phyloP scores from a whole-genome alignment of 2,329 filamentous ascomycete species.

The Sclerotinia glacialis region DNA sequence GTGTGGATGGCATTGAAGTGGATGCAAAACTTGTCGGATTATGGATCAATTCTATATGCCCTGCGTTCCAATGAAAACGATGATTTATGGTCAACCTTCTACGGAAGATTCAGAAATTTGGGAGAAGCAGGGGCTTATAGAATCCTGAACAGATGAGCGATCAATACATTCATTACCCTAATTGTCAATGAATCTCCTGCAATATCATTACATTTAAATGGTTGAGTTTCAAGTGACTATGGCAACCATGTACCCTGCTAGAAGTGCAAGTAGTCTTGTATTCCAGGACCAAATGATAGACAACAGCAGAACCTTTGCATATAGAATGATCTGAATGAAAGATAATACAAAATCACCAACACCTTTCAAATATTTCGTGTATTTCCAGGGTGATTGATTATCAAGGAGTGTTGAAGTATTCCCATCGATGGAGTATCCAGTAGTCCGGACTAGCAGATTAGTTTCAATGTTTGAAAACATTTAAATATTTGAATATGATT shows the following conservation, averaged over 20 bases:
- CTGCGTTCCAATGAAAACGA: neutral
- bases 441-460: too few species aligned
- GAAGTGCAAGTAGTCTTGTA: neutral
- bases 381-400: too few species aligned
- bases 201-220: neutral
- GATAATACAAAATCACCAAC: too few species aligned
- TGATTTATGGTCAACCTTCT: neutral
- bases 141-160: neutral
- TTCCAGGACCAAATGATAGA: neutral
- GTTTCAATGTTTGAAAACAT: too few species aligned
- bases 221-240: neutral
- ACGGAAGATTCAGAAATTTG: neutral
- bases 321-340: too few species aligned
- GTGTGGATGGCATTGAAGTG: neutral
- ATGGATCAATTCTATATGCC: neutral
- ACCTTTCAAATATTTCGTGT: too few species aligned
- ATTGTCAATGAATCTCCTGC: neutral
- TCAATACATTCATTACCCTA: neutral
- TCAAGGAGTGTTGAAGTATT: too few species aligned
- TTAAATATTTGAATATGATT: too few species aligned
- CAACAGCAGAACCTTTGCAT: too few species aligned
- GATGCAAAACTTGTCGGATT: constrained; percentile 3
- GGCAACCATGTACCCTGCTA: neutral
- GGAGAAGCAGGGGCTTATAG: neutral
- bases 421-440: too few species aligned